Conservation (phyloP, 176 grass and related monocot species). For the Paspalum vaginatum region DNA sequence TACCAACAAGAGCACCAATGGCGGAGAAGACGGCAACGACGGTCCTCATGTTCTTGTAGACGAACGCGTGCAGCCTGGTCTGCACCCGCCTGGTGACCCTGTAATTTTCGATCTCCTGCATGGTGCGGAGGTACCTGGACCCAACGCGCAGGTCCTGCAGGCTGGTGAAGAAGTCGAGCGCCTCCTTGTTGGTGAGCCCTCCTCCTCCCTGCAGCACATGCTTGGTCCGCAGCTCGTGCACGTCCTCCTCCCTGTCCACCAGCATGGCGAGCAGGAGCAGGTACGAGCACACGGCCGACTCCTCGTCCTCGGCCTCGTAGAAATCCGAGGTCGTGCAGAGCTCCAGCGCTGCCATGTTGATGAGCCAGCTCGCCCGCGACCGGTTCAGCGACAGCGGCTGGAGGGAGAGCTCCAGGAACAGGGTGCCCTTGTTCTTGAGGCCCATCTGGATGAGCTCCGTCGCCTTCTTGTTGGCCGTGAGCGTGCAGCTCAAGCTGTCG, state of each 20-base stretch:
- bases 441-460: not conserved
- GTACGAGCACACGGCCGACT: no score
- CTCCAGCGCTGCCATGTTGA: not conserved
- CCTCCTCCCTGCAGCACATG: not conserved
- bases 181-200: no score
- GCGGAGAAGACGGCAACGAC: not conserved
- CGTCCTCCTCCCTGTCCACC: not conserved
- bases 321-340: not conserved
- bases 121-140: no score
- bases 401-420: not conserved
- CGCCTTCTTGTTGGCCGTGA: not conserved
- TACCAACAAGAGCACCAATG: not conserved
- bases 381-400: not conserved
- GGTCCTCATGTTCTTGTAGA: not conserved
- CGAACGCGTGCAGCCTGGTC: no score
- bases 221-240: no score
- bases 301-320: no score
- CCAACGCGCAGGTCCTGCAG: no score
- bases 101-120: no score
- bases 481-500: no score
- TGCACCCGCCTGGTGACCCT: no score
- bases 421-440: not conserved
- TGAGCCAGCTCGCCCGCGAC: not conserved
- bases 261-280: no score
- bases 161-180: not conserved